These are phyloP conservation scores for Pontederia paniculata DNA, from an alignment of 176 grass and related monocot species.

Conservation along the genomic window DNA sequence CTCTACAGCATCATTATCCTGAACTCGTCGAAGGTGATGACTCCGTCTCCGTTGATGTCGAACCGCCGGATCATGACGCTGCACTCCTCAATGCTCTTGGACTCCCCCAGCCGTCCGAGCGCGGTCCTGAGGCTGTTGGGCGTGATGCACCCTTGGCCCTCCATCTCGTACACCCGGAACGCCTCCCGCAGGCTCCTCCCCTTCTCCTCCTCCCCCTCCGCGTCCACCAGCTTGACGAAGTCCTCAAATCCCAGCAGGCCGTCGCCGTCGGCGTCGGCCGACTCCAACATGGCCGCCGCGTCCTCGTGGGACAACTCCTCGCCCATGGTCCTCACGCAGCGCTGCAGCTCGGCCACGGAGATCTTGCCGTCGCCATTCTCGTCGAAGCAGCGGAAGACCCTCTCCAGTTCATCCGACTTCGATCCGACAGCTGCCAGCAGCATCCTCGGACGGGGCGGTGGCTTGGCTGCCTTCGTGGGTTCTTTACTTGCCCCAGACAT, in stretches of 20 bases:
- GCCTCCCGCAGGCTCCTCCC: slow-evolving; percentile 27
- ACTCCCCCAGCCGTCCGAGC: slow-evolving; percentile 18
- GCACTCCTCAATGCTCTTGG: slow-evolving; percentile 28
- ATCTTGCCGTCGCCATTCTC: slow-evolving; percentile 35
- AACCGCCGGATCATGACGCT: slow-evolving; percentile 20
- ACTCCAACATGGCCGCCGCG: slow-evolving; percentile 12
- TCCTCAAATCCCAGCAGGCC: slow-evolving; percentile 25
- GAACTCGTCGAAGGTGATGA: slow-evolving; percentile 33
- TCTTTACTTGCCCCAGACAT: background rate
- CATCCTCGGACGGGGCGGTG: background rate
- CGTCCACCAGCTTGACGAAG: slow-evolving; percentile 23
- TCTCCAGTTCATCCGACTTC: slow-evolving; percentile 11
- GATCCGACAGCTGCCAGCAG: background rate
- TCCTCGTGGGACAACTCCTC: slow-evolving; percentile 23
- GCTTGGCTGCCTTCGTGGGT: background rate
- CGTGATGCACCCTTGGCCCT: slow-evolving; percentile 29
- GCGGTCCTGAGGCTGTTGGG: slow-evolving; percentile 21
- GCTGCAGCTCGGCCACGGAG: slow-evolving; percentile 24
- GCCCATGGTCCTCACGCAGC: slow-evolving; percentile 12
- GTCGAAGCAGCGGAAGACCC: slow-evolving; percentile 26
- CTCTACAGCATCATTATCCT: slow-evolving; percentile 26
- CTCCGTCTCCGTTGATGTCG: slow-evolving; percentile 22
- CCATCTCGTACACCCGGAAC: slow-evolving; percentile 30
- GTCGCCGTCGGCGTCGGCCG: slow-evolving; percentile 27
- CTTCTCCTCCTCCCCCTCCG: slow-evolving; percentile 27